Evolutionary conservation across 2,329 filamentous ascomycete species (phyloP), one percentile per base, ranked within the genome.

Genomic region (Clathrospora elynae): DNA sequence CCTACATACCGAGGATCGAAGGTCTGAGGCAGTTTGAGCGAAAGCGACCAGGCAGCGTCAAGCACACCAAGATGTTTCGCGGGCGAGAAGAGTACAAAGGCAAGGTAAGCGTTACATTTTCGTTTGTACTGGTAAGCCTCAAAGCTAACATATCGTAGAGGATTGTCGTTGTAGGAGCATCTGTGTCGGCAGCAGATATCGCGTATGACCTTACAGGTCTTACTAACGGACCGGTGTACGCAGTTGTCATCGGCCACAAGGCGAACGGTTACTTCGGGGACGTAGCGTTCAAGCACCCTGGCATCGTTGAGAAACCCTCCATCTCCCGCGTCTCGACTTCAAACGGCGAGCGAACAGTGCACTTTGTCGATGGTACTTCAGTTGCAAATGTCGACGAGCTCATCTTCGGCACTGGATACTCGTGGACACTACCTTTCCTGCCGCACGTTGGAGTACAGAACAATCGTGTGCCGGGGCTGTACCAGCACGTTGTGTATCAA

Each of bases 341-440:
- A 3, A 41, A 49, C 19, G 62, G 64, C 2, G 70, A 68, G 0
- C 65, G 75, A 14, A 78, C 74, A 1, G 78, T 85, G 0, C 71
- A 80, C 42, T 80, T 86, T 33, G 70, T 75, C 22, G 80, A 86
- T 49, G 82, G 82, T 2, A 75, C 71, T 1, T 70, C 61, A 1
- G 71, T 83, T 5, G 50, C 71, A 0, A 71, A 78, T 12, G 78
- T 87, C 10, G 84, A 87, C 61, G 61, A 79, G 53, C 73, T 87
- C 48, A 78, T 87, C 50, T 84, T 87, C 45, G 83, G 82, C 14
- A 87, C 84, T 0, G 84, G 84, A 0, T 86, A 85, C 61, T 77
- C 73, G 17, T 86, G 81, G 81, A 81, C 80, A 0, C 61, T 86
- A 0, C 83, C 82, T 0, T 86, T 85, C 57, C 44, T 67, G 1